Percentiles rank a stretch among this genome's conserved stretches.
These are phyloP conservation scores for Tricharina praecox DNA, from an alignment of 495 filamentous ascomycete species.

Conservation along the genomic window DNA sequence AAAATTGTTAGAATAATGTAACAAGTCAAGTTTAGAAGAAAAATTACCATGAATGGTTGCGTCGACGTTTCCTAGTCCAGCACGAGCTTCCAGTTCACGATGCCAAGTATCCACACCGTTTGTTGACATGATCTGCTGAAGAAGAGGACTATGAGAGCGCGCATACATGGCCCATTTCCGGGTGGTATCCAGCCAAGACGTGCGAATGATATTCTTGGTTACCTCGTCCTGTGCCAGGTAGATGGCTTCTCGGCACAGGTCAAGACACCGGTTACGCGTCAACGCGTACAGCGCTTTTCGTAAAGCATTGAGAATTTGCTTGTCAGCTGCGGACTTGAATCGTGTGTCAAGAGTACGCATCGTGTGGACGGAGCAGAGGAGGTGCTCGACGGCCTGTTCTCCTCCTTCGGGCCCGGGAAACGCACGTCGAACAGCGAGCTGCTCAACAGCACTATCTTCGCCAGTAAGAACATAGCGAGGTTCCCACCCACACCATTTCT, in stretches of 20 bases:
- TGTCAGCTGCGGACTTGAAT: background rate
- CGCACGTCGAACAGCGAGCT: background rate
- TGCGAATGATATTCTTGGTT: background rate
- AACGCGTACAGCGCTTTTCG: background rate
- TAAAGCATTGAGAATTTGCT: background rate
- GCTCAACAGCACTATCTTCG: constrained; percentile 4
- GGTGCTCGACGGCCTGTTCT: background rate
- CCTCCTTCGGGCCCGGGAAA: background rate
- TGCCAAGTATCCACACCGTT: constrained; percentile 4
- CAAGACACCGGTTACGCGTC: background rate
- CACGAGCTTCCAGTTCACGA: background rate
- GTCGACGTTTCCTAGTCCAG: background rate
- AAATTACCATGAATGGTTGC: background rate
- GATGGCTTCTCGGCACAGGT: background rate
- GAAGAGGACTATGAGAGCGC: constrained; percentile 3
- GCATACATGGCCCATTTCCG: background rate
- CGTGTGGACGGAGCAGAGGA: constrained; percentile 4
- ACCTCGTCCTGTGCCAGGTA: background rate
- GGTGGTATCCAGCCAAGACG: background rate
- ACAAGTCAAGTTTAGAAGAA: background rate
- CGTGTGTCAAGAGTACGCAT: background rate
- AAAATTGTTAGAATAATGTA: constrained; percentile 3
- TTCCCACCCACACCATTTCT: constrained; percentile 1
- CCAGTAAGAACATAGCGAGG: constrained; percentile 3
- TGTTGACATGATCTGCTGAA: background rate